These are phyloP conservation scores for Juglanconis sp. DNA, from an alignment of 2,329 filamentous ascomycete species.

Conservation along the genomic window DNA sequence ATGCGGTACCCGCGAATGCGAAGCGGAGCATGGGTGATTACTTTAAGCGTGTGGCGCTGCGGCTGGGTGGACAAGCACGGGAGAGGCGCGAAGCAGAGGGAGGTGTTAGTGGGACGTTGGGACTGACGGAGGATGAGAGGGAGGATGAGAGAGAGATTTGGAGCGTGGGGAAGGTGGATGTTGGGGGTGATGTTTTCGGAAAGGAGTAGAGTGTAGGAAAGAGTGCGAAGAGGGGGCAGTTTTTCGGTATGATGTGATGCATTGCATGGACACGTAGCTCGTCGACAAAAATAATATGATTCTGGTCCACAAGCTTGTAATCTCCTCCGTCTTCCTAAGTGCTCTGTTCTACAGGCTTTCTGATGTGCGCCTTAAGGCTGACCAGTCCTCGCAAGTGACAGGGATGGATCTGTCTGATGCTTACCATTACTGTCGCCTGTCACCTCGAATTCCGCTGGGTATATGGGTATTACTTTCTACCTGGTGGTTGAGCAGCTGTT, in stretches of 20 bases:
- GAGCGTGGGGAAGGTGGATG: conserved; percentile 88
- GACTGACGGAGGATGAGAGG: conserved; percentile 82
- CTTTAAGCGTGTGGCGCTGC: conserved; percentile 86
- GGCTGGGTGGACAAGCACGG: conserved; percentile 79
- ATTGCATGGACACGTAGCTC: not conserved
- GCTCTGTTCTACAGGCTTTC: not conserved
- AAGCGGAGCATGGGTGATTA: conserved; percentile 95
- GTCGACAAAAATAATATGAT: not conserved
- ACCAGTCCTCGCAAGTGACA: not conserved
- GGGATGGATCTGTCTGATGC: too few species aligned
- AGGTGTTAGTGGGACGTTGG: conserved; percentile 73
- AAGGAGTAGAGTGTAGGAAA: conserved; percentile 29
- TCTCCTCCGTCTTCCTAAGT: not conserved
- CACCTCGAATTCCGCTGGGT: too few species aligned
- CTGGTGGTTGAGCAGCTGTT: too few species aligned
- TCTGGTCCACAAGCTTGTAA: not conserved
- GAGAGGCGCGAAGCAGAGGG: conserved; percentile 91
- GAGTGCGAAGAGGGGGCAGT: conserved; percentile 14
- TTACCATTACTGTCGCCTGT: too few species aligned
- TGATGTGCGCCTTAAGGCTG: not conserved
- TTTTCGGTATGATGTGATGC: not conserved
- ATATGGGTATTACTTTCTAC: too few species aligned
- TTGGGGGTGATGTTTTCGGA: conserved; percentile 59
- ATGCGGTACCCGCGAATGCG: conserved; percentile 65
- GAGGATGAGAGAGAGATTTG: conserved; percentile 96